phyloP scores from a whole-genome alignment of 352 stramenopile genomes.

The Globisporangium megalacanthum region DNA sequence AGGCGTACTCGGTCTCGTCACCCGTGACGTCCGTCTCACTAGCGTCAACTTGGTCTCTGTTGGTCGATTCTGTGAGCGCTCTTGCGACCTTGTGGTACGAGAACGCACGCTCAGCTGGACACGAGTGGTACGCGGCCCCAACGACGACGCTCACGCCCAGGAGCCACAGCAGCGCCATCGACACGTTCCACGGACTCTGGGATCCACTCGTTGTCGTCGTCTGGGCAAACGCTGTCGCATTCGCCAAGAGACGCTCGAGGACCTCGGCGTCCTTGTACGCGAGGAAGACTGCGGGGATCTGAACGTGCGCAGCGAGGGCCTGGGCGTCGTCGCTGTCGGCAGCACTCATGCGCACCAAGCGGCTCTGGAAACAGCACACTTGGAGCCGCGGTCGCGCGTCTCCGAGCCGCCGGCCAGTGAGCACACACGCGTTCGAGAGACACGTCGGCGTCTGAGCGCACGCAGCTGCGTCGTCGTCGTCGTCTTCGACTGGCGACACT shows the following conservation, averaged over 20 bases:
- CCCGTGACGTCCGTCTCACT: not conserved
- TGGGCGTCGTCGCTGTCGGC: conserved; percentile 2
- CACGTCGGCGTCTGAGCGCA: conserved; percentile 25
- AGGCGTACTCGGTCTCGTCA: conserved; percentile 7
- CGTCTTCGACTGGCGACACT: not conserved
- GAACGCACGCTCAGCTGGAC: conserved; percentile 38
- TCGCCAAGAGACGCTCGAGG: conserved; percentile 18
- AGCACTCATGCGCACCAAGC: conserved; percentile 34
- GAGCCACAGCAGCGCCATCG: conserved; percentile 59
- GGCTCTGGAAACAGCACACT: conserved; percentile 47
- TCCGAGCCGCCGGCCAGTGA: conserved; percentile 13
- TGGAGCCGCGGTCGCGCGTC: conserved; percentile 17
- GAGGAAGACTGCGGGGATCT: conserved; percentile 38
- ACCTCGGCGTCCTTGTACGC: conserved; percentile 29
- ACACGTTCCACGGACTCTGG: conserved; percentile 56
- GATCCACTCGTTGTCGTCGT: conserved; percentile 13
- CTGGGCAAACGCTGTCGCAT: conserved; percentile 21
- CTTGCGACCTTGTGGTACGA: conserved; percentile 45
- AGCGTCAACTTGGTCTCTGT: conserved; percentile 5
- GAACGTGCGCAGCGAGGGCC: not conserved
- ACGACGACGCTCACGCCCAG: conserved; percentile 46
- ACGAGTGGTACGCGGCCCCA: conserved; percentile 43
- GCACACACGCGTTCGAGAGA: conserved; percentile 31
- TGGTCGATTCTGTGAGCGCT: conserved; percentile 10
- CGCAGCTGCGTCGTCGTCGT: not conserved